Evolutionary conservation across 176 grass and related monocot species (phyloP).

Genomic region (Rhynchospora breviuscula): DNA sequence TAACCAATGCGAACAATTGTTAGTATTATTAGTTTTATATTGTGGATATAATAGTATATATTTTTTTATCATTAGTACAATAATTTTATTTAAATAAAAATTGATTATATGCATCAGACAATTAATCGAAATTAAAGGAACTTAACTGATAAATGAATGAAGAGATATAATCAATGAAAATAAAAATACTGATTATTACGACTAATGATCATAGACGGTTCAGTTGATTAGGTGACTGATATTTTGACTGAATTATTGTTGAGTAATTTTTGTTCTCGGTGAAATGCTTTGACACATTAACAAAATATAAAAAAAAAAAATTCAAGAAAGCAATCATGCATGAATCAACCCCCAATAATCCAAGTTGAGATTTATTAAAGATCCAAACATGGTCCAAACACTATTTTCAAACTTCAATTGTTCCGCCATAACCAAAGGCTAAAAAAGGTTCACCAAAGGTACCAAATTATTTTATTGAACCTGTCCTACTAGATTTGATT

Average conservation of each 20-base stretch:
- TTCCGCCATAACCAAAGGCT: background rate
- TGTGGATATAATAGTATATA: too few relatives aligned
- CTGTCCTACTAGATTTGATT: conserved; percentile 6
- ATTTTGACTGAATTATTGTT: background rate
- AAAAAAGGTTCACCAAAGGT: background rate
- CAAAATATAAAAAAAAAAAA: background rate
- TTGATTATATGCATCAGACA: too few relatives aligned
- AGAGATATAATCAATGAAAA: too few relatives aligned
- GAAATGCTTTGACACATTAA: background rate
- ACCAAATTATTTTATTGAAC: background rate
- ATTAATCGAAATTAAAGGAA: too few relatives aligned
- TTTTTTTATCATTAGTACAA: too few relatives aligned
- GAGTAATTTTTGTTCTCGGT: background rate
- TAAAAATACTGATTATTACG: too few relatives aligned
- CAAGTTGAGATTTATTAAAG: background rate
- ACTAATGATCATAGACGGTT: background rate
- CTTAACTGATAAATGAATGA: too few relatives aligned
- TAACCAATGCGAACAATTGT: too few relatives aligned
- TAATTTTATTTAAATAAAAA: too few relatives aligned
- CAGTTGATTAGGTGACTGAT: background rate
- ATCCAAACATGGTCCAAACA: background rate
- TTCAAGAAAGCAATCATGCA: background rate
- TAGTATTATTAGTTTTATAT: too few relatives aligned
- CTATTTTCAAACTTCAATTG: conserved; percentile 6
- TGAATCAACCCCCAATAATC: background rate